Percentiles rank a stretch among this genome's conserved stretches.
Conservation (phyloP, 116 monocot genomes). For the Phalaenopsis hybrid region DNA sequence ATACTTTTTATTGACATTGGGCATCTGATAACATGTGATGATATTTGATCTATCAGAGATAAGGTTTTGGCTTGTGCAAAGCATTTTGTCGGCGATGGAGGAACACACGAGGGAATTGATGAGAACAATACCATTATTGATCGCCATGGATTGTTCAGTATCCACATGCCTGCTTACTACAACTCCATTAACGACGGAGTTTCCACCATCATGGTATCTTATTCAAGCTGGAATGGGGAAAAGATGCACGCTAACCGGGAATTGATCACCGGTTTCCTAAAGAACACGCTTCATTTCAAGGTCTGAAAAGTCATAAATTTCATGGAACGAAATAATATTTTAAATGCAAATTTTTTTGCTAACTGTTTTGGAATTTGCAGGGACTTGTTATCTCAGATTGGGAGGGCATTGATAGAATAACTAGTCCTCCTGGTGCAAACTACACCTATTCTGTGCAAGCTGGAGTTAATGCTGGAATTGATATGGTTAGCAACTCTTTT, state of each 20-base stretch:
- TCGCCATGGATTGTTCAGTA: constrained; percentile 17
- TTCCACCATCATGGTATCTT: constrained; percentile 43
- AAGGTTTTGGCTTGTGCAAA: constrained; percentile 32
- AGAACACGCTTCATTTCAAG: constrained; percentile 27
- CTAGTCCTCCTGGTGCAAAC: constrained; percentile 32
- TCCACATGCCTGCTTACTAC: constrained; percentile 46
- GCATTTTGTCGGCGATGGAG: constrained; percentile 38
- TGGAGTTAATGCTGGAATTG: constrained; percentile 40
- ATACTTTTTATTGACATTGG: not conserved
- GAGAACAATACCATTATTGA: constrained; percentile 34
- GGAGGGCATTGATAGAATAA: constrained; percentile 62
- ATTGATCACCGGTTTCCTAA: constrained; percentile 40
- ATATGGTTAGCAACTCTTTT: constrained; percentile 35
- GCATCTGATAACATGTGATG: not conserved
- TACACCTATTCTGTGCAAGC: constrained; percentile 49
- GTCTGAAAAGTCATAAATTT: constrained; percentile 4
- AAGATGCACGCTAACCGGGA: constrained; percentile 46
- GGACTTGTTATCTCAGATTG: constrained; percentile 70
- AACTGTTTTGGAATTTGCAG: constrained; percentile 14
- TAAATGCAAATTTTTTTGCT: not conserved
- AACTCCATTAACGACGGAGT: constrained; percentile 33
- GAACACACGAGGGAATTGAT: constrained; percentile 31
- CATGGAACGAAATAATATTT: not conserved
- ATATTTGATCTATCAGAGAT: constrained; percentile 10
- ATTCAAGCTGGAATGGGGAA: constrained; percentile 42